These are phyloP conservation scores for Ettlia oleoabundans DNA, from an alignment of 139 green algal species.

Conservation along the genomic window DNA sequence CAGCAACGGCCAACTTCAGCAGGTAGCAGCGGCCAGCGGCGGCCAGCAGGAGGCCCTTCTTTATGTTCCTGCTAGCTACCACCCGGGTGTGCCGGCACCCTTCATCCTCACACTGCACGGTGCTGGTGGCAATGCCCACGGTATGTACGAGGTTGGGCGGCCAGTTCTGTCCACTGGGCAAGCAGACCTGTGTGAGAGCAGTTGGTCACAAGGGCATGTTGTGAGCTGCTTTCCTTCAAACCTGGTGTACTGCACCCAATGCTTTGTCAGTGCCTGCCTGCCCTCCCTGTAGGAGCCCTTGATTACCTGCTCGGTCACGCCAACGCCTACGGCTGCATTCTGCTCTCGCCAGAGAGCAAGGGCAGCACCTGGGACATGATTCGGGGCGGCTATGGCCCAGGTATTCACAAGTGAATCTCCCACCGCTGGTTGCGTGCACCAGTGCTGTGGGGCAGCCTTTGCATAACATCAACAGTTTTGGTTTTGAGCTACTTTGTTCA, in stretches of 20 bases:
- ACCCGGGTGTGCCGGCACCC: not conserved
- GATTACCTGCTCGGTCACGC: not conserved
- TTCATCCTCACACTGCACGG: slow-evolving; percentile 58
- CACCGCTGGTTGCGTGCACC: not conserved
- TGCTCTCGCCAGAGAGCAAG: slow-evolving; percentile 50
- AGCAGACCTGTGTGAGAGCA: too few relatives aligned
- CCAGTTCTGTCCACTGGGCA: too few relatives aligned
- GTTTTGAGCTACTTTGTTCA: too few relatives aligned
- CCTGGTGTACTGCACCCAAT: too few relatives aligned
- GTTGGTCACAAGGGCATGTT: too few relatives aligned
- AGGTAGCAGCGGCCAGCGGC: not conserved
- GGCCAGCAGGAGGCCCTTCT: slow-evolving; percentile 39
- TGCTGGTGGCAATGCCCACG: slow-evolving; percentile 15
- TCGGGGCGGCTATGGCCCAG: slow-evolving; percentile 34
- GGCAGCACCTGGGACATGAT: slow-evolving; percentile 54
- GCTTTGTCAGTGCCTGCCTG: not conserved
- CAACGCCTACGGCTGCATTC: slow-evolving; percentile 19
- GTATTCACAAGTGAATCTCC: too few relatives aligned
- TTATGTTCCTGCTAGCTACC: slow-evolving; percentile 47
- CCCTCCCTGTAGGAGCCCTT: not conserved
- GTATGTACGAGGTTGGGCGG: too few relatives aligned
- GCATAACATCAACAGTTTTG: not conserved
- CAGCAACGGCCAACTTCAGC: slow-evolving; percentile 1
- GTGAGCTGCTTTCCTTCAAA: too few relatives aligned
- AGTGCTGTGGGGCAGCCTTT: too few relatives aligned